phyloP scores from a whole-genome alignment of 78 protist species.

The Pigoraptor vietnamica region DNA sequence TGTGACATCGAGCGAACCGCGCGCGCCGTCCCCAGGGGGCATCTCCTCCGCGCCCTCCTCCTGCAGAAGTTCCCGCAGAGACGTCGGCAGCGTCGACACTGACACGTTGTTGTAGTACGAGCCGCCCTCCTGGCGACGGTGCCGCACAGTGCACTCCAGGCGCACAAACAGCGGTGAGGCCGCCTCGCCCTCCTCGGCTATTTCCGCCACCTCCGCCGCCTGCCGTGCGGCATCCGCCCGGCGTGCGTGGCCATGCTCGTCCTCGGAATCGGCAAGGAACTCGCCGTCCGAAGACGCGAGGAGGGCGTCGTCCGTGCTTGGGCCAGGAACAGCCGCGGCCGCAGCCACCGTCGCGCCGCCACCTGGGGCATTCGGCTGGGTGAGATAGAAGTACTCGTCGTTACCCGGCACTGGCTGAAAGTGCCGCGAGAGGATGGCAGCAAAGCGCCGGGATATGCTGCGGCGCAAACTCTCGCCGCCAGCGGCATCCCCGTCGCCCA shows the following conservation, averaged over 20 bases:
- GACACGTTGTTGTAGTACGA: not conserved
- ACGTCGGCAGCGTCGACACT: not conserved
- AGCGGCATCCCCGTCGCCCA: not conserved
- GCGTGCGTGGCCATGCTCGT: not conserved
- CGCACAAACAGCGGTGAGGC: not conserved
- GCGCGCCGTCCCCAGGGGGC: not conserved
- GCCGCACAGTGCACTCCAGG: not conserved
- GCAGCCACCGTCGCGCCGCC: not conserved
- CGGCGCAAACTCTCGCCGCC: not conserved
- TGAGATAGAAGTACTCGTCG: not conserved
- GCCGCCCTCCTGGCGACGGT: not conserved
- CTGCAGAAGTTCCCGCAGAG: not conserved
- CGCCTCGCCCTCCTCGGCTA: not conserved
- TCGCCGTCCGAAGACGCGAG: not conserved
- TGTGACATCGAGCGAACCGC: not conserved
- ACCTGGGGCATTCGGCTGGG: not conserved
- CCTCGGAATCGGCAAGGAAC: not conserved
- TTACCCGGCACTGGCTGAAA: not conserved
- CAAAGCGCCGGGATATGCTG: not conserved
- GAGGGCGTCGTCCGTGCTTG: too few relatives aligned
- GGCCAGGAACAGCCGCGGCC: too few relatives aligned
- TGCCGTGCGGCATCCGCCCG: not conserved
- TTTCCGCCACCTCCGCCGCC: not conserved
- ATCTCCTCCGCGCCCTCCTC: not conserved
- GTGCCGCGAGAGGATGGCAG: not conserved